Evolutionary conservation across 305 asterid species (phyloP).

Genomic region (Solanum hybrid): DNA sequence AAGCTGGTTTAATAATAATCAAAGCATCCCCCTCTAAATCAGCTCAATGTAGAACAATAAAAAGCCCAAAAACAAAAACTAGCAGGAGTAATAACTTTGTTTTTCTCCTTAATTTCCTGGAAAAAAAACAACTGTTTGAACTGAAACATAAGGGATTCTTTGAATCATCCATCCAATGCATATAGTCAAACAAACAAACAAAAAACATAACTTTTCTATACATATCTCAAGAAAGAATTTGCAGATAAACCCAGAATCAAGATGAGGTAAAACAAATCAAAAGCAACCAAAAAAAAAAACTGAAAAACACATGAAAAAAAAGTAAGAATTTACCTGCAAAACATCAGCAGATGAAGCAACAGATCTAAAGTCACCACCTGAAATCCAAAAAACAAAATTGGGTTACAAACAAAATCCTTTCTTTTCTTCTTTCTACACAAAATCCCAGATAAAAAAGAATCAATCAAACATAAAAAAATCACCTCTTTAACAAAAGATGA

Average conservation of each 20-base stretch:
- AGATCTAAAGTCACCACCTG: slow-evolving; percentile 67
- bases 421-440: slow-evolving; percentile 1
- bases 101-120: not conserved
- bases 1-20: not conserved
- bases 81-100: not conserved
- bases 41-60: not conserved
- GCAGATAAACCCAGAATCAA: slow-evolving; percentile 22
- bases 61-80: not conserved
- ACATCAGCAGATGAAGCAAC: slow-evolving; percentile 35
- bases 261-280: not conserved
- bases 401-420: slow-evolving; percentile 21
- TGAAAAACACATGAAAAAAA: slow-evolving; percentile 16
- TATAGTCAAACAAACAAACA: not conserved
- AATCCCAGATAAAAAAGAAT: not conserved
- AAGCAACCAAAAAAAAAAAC: slow-evolving; percentile 12
- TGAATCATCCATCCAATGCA: not conserved
- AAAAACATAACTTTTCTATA: not conserved
- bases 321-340: slow-evolving; percentile 34
- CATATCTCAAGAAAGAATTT: not conserved
- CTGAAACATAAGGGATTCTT: not conserved
- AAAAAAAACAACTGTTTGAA: not conserved
- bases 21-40: not conserved
- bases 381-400: slow-evolving; percentile 24
- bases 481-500: slow-evolving; percentile 17
- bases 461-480: slow-evolving; percentile 17